A percentile compares a stretch with the other conserved stretches of the same genome.
phyloP scores from a whole-genome alignment of 1,284 basidiomycete genomes.

The Marasmius fiardii region DNA sequence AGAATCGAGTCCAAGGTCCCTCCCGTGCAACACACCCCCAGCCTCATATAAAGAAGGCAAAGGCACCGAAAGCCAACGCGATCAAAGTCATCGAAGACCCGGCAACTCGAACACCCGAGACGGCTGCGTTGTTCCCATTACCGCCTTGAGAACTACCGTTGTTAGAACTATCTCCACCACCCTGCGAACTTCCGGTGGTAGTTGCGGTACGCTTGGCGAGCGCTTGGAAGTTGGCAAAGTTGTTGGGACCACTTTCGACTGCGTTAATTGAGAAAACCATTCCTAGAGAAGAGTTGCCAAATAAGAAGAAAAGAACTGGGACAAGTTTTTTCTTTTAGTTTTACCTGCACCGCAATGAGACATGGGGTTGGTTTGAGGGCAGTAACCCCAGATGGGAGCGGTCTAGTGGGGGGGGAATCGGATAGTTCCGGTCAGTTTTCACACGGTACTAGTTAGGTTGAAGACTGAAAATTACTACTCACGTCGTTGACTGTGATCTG shows the following conservation, averaged over 20 bases:
- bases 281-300: background rate
- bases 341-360: constrained; percentile 32
- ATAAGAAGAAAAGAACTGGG: background rate
- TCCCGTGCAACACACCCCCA: background rate
- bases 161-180: background rate
- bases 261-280: constrained; percentile 39
- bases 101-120: background rate
- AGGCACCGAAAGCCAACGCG: background rate
- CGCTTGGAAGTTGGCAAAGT: constrained; percentile 39
- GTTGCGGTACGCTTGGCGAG: constrained; percentile 25
- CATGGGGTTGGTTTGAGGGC: constrained; percentile 32
- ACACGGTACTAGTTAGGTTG: constrained; percentile 7
- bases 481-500: constrained; percentile 53
- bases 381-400: constrained; percentile 49
- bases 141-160: background rate
- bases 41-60: background rate
- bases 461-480: too few species aligned
- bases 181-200: background rate
- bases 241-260: constrained; percentile 38
- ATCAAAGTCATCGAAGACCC: background rate
- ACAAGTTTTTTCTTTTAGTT: background rate
- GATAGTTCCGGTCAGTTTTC: background rate
- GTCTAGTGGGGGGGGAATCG: constrained; percentile 24
- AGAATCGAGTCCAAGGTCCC: too few species aligned
- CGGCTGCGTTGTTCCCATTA: constrained; percentile 1